A percentile compares a stretch with the other conserved stretches of the same genome.
Evolutionary conservation across 805 yeast species (phyloP).

Genomic region (Sugiyamaella boreocaroliniensis): DNA sequence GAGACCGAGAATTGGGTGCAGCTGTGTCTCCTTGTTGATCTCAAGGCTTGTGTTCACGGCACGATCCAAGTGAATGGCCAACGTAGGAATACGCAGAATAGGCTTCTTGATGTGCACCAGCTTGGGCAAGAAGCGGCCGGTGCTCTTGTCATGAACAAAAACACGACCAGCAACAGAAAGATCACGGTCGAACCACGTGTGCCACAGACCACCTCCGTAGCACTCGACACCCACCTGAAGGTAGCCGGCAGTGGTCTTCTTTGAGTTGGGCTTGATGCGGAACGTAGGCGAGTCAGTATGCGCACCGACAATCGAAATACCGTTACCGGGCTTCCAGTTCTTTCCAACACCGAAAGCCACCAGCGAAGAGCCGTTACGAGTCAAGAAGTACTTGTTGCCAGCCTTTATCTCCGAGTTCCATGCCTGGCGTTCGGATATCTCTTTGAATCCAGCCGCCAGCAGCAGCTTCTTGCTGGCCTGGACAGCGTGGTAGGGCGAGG

Average conservation of each 20-base stretch:
- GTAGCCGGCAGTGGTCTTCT: constrained; percentile 54
- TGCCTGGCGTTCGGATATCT: constrained; percentile 59
- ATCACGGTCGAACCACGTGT: constrained; percentile 95
- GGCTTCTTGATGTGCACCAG: constrained; percentile 80
- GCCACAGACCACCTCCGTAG: constrained; percentile 96
- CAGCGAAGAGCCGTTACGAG: constrained; percentile 83
- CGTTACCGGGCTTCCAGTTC: constrained; percentile 66
- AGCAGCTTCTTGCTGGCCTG: constrained; percentile 53
- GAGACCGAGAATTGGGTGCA: constrained; percentile 79
- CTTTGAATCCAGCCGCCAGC: constrained; percentile 57
- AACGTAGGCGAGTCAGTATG: constrained; percentile 93
- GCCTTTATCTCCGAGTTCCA: constrained; percentile 56
- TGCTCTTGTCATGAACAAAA: constrained; percentile 45
- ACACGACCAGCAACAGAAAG: constrained; percentile 89
- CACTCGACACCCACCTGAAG: constrained; percentile 88
- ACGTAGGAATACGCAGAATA: constrained; percentile 80
- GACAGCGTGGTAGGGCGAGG: constrained; percentile 94
- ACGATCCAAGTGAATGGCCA: constrained; percentile 86
- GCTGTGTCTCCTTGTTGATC: constrained; percentile 80
- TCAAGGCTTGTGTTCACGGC: constrained; percentile 73
- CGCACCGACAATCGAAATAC: constrained; percentile 86
- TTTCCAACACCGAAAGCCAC: constrained; percentile 82
- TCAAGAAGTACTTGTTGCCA: constrained; percentile 71
- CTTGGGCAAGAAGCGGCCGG: constrained; percentile 51
- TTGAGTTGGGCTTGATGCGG: constrained; percentile 83